Evolutionary conservation across 2,329 filamentous ascomycete genomes (phyloP).

Genomic region (Myriosclerotinia scirpicola): DNA sequence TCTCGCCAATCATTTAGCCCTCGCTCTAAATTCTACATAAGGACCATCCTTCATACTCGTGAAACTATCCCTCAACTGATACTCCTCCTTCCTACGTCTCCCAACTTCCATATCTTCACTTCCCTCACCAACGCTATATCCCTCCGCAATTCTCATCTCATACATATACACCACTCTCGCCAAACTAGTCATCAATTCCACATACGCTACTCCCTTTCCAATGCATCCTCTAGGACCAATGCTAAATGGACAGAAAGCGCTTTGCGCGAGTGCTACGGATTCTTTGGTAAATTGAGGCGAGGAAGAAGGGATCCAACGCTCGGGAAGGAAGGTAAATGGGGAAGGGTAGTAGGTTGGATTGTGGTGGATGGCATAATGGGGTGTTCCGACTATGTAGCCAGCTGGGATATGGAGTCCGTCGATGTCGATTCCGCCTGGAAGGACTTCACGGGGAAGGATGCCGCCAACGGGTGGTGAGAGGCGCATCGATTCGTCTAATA

Average conservation of each 20-base stretch:
- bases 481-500: slow-evolving; percentile 42
- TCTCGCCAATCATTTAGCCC: not conserved
- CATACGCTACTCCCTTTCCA: slow-evolving; percentile 34
- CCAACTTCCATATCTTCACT: slow-evolving; percentile 52
- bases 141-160: slow-evolving; percentile 34
- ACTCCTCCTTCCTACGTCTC: slow-evolving; percentile 58
- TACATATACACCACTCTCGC: slow-evolving; percentile 32
- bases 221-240: slow-evolving; percentile 37
- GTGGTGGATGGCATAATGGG: slow-evolving; percentile 49
- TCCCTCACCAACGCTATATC: slow-evolving; percentile 54
- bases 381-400: slow-evolving; percentile 48
- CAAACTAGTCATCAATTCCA: slow-evolving; percentile 32
- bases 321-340: slow-evolving; percentile 46
- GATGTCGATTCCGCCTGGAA: slow-evolving; percentile 32
- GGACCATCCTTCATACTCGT: slow-evolving; percentile 72
- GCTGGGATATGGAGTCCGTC: slow-evolving; percentile 41
- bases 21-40: slow-evolving; percentile 60
- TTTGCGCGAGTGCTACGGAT: slow-evolving; percentile 28
- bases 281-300: slow-evolving; percentile 28
- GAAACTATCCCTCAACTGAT: slow-evolving; percentile 71
- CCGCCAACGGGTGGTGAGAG: slow-evolving; percentile 36
- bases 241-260: slow-evolving; percentile 35
- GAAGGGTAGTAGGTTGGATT: slow-evolving; percentile 47
- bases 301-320: slow-evolving; percentile 46
- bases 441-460: slow-evolving; percentile 33